A percentile compares a stretch with the other conserved stretches of the same genome.
Conservation (phyloP, 768 basidiomycete species). For the Lactarius evosmus region DNA sequence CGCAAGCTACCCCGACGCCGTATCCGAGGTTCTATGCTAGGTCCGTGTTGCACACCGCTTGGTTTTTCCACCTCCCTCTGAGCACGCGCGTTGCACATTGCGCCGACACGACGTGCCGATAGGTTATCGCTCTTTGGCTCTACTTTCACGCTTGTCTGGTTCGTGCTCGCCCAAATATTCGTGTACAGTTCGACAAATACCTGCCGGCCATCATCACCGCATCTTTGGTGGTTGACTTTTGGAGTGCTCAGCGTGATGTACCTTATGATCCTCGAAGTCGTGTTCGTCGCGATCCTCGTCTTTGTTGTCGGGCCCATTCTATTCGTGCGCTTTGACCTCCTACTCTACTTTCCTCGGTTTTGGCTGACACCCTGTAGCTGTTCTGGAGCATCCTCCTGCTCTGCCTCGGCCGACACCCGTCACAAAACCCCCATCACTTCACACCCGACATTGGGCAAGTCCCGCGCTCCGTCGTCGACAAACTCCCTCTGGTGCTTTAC, state of each 20-base stretch:
- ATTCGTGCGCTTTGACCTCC: slow-evolving; percentile 50
- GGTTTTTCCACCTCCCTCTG: not conserved
- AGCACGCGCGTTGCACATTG: not conserved
- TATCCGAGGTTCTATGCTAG: slow-evolving; percentile 27
- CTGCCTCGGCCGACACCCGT: slow-evolving; percentile 74
- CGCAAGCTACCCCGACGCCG: slow-evolving; percentile 1
- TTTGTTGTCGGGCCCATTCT: slow-evolving; percentile 77
- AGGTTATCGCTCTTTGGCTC: slow-evolving; percentile 66
- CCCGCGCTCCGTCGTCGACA: slow-evolving; percentile 65
- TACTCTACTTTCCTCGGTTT: not conserved
- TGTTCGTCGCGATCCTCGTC: slow-evolving; percentile 71
- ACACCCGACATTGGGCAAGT: slow-evolving; percentile 78
- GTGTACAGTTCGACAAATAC: slow-evolving; percentile 72
- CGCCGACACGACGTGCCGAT: not conserved
- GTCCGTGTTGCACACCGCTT: slow-evolving; percentile 3
- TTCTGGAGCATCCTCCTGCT: slow-evolving; percentile 77
- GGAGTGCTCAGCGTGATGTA: slow-evolving; percentile 79
- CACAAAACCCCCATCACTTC: slow-evolving; percentile 70
- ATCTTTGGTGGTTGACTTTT: slow-evolving; percentile 86
- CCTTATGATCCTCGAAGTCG: slow-evolving; percentile 65
- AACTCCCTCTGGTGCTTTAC: slow-evolving; percentile 81
- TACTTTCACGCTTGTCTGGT: slow-evolving; percentile 75
- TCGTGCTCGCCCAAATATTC: slow-evolving; percentile 75
- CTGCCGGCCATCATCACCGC: slow-evolving; percentile 71
- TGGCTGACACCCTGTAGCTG: slow-evolving; percentile 42